These are phyloP conservation scores for Blastocystis hominis DNA, from an alignment of 352 stramenopile species.

Conservation along the genomic window DNA sequence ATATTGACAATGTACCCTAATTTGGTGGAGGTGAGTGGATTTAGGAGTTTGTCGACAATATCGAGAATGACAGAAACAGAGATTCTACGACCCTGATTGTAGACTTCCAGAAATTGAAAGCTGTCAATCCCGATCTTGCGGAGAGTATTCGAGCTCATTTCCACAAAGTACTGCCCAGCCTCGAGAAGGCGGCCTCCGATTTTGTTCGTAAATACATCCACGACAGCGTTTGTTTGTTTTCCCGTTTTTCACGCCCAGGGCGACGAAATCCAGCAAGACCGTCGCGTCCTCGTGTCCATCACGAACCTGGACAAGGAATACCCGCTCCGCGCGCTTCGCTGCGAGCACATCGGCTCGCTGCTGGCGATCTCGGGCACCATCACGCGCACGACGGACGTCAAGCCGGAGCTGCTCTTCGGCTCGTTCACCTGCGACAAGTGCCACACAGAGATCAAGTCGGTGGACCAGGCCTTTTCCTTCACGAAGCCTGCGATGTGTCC, in stretches of 20 bases:
- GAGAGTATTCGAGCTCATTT: constrained; percentile 17
- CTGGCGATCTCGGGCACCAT: constrained; percentile 85
- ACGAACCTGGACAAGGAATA: constrained; percentile 65
- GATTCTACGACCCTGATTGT: background rate
- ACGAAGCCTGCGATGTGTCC: constrained; percentile 87
- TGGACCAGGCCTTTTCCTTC: constrained; percentile 95
- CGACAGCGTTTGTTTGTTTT: constrained; percentile 27
- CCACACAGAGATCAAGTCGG: constrained; percentile 73
- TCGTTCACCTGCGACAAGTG: constrained; percentile 88
- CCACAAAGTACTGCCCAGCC: constrained; percentile 62
- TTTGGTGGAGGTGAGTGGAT: background rate
- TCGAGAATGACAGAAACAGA: constrained; percentile 5
- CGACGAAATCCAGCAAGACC: background rate
- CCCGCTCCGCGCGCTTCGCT: constrained; percentile 76
- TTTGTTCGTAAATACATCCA: constrained; percentile 65
- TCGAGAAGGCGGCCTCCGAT: constrained; percentile 63
- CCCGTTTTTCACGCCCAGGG: background rate
- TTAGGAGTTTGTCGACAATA: constrained; percentile 36
- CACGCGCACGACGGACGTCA: constrained; percentile 89
- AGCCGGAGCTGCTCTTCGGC: constrained; percentile 86
- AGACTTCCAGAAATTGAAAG: constrained; percentile 26
- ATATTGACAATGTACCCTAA: background rate
- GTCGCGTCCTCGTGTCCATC: constrained; percentile 70
- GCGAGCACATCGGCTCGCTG: constrained; percentile 81
- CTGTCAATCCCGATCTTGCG: constrained; percentile 16